These are phyloP conservation scores for Phytophthora pini DNA, from an alignment of 352 stramenopile genomes.

Conservation along the genomic window DNA sequence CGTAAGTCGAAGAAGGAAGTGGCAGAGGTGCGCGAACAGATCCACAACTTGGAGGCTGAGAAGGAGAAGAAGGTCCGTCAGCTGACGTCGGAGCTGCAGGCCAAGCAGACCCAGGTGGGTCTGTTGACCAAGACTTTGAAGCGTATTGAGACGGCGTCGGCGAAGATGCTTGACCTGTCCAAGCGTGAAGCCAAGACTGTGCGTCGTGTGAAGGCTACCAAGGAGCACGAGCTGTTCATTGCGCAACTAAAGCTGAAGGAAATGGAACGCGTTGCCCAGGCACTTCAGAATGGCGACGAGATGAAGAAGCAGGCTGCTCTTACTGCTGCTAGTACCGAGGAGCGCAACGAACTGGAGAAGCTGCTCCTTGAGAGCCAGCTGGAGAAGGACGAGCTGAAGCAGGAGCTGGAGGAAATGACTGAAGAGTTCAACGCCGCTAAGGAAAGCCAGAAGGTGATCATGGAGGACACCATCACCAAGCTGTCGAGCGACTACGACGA, in stretches of 20 bases:
- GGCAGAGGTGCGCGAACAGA: constrained; percentile 56
- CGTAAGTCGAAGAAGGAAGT: constrained; percentile 70
- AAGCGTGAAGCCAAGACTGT: constrained; percentile 63
- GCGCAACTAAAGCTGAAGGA: constrained; percentile 68
- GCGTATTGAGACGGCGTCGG: constrained; percentile 58
- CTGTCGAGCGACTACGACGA: constrained; percentile 58
- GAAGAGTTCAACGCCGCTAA: constrained; percentile 44
- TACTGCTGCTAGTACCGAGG: constrained; percentile 35
- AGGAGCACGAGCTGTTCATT: constrained; percentile 69
- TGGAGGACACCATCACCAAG: constrained; percentile 50
- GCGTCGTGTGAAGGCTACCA: constrained; percentile 58
- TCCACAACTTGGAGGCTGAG: constrained; percentile 58
- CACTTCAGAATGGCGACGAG: constrained; percentile 40
- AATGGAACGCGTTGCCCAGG: constrained; percentile 54
- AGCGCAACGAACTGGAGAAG: constrained; percentile 58
- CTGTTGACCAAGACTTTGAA: constrained; percentile 61
- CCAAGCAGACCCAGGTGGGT: constrained; percentile 68
- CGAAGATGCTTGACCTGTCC: constrained; percentile 47
- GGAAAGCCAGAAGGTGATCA: constrained; percentile 43
- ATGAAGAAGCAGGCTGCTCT: constrained; percentile 39
- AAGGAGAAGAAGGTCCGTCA: constrained; percentile 68
- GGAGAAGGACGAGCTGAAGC: constrained; percentile 64
- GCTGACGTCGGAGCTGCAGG: constrained; percentile 58
- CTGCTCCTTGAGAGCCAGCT: constrained; percentile 56
- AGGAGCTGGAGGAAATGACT: constrained; percentile 55